Conservation (phyloP, 345 rosid species). For the Eucalyptus grandis region DNA sequence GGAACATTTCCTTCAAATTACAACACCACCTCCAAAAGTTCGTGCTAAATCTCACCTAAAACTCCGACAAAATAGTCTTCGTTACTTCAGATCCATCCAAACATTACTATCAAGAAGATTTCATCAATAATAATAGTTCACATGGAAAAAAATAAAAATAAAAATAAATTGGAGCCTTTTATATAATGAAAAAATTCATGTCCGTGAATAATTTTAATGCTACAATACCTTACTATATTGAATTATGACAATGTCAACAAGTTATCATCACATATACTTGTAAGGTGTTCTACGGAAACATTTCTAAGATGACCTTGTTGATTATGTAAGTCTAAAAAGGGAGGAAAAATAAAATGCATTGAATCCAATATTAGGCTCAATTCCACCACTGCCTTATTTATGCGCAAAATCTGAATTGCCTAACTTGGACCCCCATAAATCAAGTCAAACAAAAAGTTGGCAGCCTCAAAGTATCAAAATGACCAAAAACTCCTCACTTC, state of each 20-base stretch:
- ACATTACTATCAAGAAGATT: background rate
- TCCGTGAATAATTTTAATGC: rapidly evolving
- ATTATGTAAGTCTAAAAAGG: background rate
- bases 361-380: background rate
- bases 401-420: background rate
- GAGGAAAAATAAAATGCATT: background rate
- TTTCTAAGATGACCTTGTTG: background rate
- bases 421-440: background rate
- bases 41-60: background rate
- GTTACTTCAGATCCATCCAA: background rate
- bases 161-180: background rate
- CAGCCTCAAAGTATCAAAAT: background rate
- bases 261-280: background rate
- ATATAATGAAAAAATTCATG: background rate
- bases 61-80: background rate
- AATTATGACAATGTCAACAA: background rate
- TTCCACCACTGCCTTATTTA: background rate
- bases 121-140: background rate
- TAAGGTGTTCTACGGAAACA: background rate
- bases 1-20: background rate
- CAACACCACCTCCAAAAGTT: background rate
- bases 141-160: background rate
- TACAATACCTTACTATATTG: background rate
- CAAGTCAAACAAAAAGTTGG: background rate
- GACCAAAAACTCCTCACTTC: background rate